These are phyloP conservation scores for Lyophyllum shimeji DNA, from an alignment of 768 basidiomycete genomes.

Conservation along the genomic window DNA sequence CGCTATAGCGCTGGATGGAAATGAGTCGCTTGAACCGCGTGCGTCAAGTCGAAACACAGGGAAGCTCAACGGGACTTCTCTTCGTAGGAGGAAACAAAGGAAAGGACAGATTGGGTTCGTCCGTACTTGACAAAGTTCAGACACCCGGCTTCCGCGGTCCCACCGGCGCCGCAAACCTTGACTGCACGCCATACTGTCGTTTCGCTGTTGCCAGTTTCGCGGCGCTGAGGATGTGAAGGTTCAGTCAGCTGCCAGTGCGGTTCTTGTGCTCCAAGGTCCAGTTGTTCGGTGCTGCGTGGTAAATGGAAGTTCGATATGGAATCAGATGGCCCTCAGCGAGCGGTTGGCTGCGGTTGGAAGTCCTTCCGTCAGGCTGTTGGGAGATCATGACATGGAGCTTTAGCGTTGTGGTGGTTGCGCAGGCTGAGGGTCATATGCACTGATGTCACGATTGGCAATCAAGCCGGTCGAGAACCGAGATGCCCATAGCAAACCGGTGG, in stretches of 20 bases:
- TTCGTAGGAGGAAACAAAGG: background rate
- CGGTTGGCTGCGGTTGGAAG: too few species aligned
- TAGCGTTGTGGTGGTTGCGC: too few species aligned
- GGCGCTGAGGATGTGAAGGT: background rate
- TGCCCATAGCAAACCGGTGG: too few species aligned
- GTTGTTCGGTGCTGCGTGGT: background rate
- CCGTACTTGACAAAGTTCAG: background rate
- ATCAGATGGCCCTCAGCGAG: too few species aligned
- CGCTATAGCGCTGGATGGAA: background rate
- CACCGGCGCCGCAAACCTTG: background rate
- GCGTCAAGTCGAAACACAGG: constrained; percentile 6
- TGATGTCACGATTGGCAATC: too few species aligned
- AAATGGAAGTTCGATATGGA: background rate
- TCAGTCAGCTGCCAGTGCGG: background rate
- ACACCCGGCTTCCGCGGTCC: background rate
- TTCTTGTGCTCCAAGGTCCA: background rate
- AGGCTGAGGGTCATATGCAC: too few species aligned
- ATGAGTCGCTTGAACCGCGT: background rate
- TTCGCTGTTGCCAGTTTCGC: background rate
- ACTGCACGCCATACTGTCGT: background rate
- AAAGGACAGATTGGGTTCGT: constrained; percentile 1
- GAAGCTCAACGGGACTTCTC: background rate
- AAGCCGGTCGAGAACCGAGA: background rate
- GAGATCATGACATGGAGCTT: too few species aligned
- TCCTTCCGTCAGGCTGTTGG: too few species aligned